Conservation (phyloP, 257 asterid genomes). For the Thymus quinquecostatus region DNA sequence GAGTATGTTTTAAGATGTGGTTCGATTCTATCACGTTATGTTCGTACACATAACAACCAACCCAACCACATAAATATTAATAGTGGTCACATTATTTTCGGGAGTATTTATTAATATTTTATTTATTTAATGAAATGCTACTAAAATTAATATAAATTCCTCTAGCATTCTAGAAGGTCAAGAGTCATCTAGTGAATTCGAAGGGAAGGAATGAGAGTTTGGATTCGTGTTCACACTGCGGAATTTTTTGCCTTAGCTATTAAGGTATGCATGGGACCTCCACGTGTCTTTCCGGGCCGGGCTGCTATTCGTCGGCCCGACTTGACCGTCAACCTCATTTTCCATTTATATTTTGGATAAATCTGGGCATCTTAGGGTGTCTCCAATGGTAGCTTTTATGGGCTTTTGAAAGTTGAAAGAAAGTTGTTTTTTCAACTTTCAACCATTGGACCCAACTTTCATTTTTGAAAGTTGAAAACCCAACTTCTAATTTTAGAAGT, state of each 20-base stretch:
- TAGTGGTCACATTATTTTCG: too few relatives aligned
- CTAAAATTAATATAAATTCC: constrained; percentile 4
- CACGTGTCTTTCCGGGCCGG: constrained; percentile 32
- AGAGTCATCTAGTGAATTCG: constrained; percentile 7
- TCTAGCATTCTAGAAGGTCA: constrained; percentile 44
- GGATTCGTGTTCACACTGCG: constrained; percentile 28
- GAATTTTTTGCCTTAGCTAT: constrained; percentile 13
- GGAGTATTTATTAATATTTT: background rate
- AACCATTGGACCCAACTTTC: too few relatives aligned
- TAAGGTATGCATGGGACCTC: constrained; percentile 23
- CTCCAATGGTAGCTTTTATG: too few relatives aligned
- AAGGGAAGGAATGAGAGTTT: constrained; percentile 15
- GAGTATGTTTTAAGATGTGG: too few relatives aligned
- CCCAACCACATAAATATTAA: too few relatives aligned
- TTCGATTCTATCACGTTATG: too few relatives aligned
- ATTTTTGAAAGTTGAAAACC: too few relatives aligned
- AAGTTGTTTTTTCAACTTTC: too few relatives aligned
- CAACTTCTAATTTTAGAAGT: too few relatives aligned
- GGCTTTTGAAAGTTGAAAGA: too few relatives aligned
- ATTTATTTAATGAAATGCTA: background rate
- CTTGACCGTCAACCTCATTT: background rate
- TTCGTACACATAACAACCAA: too few relatives aligned
- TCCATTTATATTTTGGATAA: background rate
- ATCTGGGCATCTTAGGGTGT: too few relatives aligned
- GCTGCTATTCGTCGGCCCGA: background rate